Percentiles rank a stretch among this genome's conserved stretches.
phyloP scores from a whole-genome alignment of 176 grass and related monocot species.

The Hyparrhenia diplandra region DNA sequence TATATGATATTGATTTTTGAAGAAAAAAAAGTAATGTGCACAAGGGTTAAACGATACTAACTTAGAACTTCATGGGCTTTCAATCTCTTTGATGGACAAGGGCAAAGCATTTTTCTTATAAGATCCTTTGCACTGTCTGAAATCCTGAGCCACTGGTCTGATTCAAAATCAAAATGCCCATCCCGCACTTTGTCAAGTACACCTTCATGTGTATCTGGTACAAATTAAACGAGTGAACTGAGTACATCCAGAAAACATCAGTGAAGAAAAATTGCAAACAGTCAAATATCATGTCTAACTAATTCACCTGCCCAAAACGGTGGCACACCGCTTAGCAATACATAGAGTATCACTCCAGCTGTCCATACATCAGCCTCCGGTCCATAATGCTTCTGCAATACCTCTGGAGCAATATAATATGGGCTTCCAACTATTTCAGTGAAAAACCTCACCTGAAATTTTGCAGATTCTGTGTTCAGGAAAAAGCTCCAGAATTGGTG shows the following conservation, averaged over 20 bases:
- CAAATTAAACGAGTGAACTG: slow-evolving; percentile 16
- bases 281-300: not conserved
- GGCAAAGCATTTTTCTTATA: slow-evolving; percentile 72
- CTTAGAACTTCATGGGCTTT: slow-evolving; percentile 74
- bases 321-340: slow-evolving; percentile 56
- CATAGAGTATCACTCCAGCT: slow-evolving; percentile 62
- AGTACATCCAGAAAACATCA: slow-evolving; percentile 3
- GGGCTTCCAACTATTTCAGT: slow-evolving; percentile 54
- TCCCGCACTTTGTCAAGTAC: slow-evolving; percentile 55
- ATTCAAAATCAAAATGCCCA: slow-evolving; percentile 60
- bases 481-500: not conserved
- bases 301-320: slow-evolving; percentile 70
- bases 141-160: slow-evolving; percentile 53
- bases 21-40: not conserved
- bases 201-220: slow-evolving; percentile 34
- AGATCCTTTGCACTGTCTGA: slow-evolving; percentile 77
- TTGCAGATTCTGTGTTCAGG: not conserved
- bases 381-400: slow-evolving; percentile 49
- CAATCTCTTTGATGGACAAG: slow-evolving; percentile 52
- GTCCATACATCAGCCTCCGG: slow-evolving; percentile 63
- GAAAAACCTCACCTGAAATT: slow-evolving; percentile 53
- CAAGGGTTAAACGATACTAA: slow-evolving; percentile 27
- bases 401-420: slow-evolving; percentile 63
- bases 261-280: not conserved
- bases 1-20: slow-evolving; percentile 1